Evolutionary conservation across 768 basidiomycete genomes (phyloP), one percentile per base, ranked within the genome.

Genomic region (Pisolithus tinctorius): DNA sequence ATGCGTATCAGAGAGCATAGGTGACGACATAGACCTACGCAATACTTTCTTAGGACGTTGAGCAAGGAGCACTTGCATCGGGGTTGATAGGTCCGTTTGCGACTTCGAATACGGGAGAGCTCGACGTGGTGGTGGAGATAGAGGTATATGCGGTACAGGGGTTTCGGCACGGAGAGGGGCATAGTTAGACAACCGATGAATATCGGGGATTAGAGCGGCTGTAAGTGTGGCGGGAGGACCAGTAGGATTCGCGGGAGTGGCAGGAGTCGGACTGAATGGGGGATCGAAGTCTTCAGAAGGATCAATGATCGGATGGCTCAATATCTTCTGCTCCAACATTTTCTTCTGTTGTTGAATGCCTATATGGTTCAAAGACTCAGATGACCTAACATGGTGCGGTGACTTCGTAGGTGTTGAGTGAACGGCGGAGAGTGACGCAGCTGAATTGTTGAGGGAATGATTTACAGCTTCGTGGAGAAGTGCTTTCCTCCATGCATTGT

Each of bases 381-480:
- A 49, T 7, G 65, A 67, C 11, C 43, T 57, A 1, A 49, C 48
- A 30, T 50, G 59, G 17, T 61, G 56, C 11, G 62, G 60, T 1
- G 54, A 42, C 44, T 74, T 74, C 17, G 65, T 55, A 25, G 73
- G 56, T 25, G 77, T 74, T 9, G 77, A 75, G 44, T 26, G 55
- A 11, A 50, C 52, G 6, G 25, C 20, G 11, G 65, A 67, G n/a
- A 48, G 48, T 13, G 74, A 69, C 25, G 67, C 58, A 17, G 65
- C 69, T 16, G 71, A 79, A 49, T 75, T 79, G 54, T 79, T 81
- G 36, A 89, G 70, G 4, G 88, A 89, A 65, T 83, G 83, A 48
- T 83, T 81, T 17, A 93, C 88, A 34, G 88, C 90, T 65, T 89
- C 80, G 20, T 81, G 81, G 49, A 93, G 72, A 23, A 93, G 66